Conservation (phyloP, 305 asterid species). For the Fraxinus nigra region DNA sequence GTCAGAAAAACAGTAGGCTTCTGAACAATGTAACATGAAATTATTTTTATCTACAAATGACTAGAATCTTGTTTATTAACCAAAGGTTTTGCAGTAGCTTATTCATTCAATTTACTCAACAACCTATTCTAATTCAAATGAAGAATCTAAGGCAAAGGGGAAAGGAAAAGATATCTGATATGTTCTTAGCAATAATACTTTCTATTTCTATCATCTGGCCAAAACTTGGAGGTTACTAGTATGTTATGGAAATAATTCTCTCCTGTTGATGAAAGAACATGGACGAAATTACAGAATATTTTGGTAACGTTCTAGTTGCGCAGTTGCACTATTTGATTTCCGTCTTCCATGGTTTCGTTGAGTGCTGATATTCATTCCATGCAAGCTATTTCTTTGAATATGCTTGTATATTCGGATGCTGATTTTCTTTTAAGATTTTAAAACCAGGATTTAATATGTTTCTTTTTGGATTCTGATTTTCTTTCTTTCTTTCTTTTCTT, state of each 20-base stretch:
- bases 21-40: slow-evolving; percentile 7
- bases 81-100: background rate
- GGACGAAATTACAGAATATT: background rate
- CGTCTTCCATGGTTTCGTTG: background rate
- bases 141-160: slow-evolving; percentile 1
- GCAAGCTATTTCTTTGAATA: background rate
- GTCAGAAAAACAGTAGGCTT: slow-evolving; percentile 2
- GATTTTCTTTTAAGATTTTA: background rate
- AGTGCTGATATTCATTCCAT: background rate
- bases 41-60: slow-evolving; percentile 15
- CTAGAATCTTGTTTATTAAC: slow-evolving; percentile 14
- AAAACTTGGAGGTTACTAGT: background rate
- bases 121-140: background rate
- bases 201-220: background rate
- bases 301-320: background rate
- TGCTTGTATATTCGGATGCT: background rate
- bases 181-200: background rate
- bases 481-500: background rate
- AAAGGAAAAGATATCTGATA: background rate
- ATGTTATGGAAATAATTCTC: slow-evolving; percentile 10
- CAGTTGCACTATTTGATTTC: background rate
- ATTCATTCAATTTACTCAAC: slow-evolving; percentile 8
- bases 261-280: background rate
- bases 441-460: background rate
- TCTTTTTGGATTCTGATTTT: background rate